A percentile compares a stretch with the other conserved stretches of the same genome.
phyloP scores from a whole-genome alignment of 106 monocot species.

The Dioscorea alata region DNA sequence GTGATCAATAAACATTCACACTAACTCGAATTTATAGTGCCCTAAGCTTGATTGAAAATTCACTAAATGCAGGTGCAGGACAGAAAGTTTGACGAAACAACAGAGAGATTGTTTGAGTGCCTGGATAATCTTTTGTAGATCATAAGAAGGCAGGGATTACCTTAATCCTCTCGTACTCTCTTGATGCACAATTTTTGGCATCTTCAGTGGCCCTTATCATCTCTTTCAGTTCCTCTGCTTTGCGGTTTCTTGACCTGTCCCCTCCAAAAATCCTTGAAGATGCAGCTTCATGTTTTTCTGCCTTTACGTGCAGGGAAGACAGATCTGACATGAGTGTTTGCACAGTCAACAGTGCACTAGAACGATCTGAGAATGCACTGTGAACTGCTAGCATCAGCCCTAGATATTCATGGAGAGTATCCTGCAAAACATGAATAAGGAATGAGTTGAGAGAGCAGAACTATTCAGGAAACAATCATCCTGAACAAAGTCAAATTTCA shows the following conservation, averaged over 20 bases:
- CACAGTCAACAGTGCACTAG: slow-evolving; percentile 68
- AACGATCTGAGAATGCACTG: slow-evolving; percentile 76
- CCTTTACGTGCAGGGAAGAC: slow-evolving; percentile 64
- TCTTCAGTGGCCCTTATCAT: slow-evolving; percentile 71
- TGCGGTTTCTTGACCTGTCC: slow-evolving; percentile 55
- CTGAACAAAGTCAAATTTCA: too few species aligned
- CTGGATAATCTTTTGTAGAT: too few species aligned
- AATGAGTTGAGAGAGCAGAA: too few species aligned
- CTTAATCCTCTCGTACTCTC: slow-evolving; percentile 89
- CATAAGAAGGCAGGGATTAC: slow-evolving; percentile 24
- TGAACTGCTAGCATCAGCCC: slow-evolving; percentile 84
- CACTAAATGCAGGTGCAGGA: too few species aligned
- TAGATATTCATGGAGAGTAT: slow-evolving; percentile 84
- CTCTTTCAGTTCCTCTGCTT: slow-evolving; percentile 75
- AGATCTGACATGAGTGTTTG: slow-evolving; percentile 77
- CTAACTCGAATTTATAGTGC: too few species aligned
- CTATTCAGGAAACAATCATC: too few species aligned
- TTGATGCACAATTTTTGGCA: slow-evolving; percentile 64
- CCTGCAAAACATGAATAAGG: slow-evolving; percentile 35
- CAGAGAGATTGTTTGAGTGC: too few species aligned
- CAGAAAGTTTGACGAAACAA: too few species aligned
- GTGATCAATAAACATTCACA: too few species aligned
- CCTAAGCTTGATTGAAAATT: too few species aligned
- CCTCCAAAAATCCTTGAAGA: slow-evolving; percentile 59
- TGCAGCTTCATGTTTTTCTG: slow-evolving; percentile 75